Evolutionary conservation across 495 filamentous ascomycete genomes (phyloP).

Genomic region (Oleoguttula mirabilis): DNA sequence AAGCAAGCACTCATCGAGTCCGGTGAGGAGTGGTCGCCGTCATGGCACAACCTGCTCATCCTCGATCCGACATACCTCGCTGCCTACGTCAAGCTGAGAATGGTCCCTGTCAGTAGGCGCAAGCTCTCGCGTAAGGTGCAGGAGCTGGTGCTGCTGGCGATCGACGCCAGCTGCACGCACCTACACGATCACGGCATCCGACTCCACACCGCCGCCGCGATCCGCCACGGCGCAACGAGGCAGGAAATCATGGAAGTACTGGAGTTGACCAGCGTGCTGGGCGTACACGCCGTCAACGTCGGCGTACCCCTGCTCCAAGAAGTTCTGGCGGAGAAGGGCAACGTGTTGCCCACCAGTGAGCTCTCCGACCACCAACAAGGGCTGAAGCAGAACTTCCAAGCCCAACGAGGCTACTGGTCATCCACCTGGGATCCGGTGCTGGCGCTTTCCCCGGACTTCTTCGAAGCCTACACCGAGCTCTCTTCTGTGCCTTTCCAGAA

Average conservation of each 20-base stretch:
- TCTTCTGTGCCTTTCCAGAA: slow-evolving; percentile 29
- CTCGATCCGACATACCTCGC: slow-evolving; percentile 28
- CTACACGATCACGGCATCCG: slow-evolving; percentile 32
- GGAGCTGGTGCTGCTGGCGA: slow-evolving; percentile 30
- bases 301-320: slow-evolving; percentile 35
- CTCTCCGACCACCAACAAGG: slow-evolving; percentile 23
- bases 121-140: slow-evolving; percentile 33
- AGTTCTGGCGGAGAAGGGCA: slow-evolving; percentile 31
- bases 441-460: slow-evolving; percentile 34
- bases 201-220: slow-evolving; percentile 24
- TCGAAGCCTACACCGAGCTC: slow-evolving; percentile 35
- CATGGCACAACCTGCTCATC: slow-evolving; percentile 20
- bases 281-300: slow-evolving; percentile 36
- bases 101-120: slow-evolving; percentile 24
- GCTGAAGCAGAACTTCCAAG: slow-evolving; percentile 22
- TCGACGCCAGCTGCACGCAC: slow-evolving; percentile 32
- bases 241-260: slow-evolving; percentile 33
- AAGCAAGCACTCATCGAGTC: slow-evolving; percentile 6
- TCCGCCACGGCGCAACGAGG: slow-evolving; percentile 27
- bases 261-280: slow-evolving; percentile 31
- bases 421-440: slow-evolving; percentile 35
- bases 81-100: slow-evolving; percentile 24
- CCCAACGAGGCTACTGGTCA: slow-evolving; percentile 36
- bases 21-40: neutral
- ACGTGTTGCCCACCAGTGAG: slow-evolving; percentile 9